Evolutionary conservation across 2,329 filamentous ascomycete genomes (phyloP), one percentile per base, ranked within the genome.

Genomic region (Ploettnerulaceae sp.): DNA sequence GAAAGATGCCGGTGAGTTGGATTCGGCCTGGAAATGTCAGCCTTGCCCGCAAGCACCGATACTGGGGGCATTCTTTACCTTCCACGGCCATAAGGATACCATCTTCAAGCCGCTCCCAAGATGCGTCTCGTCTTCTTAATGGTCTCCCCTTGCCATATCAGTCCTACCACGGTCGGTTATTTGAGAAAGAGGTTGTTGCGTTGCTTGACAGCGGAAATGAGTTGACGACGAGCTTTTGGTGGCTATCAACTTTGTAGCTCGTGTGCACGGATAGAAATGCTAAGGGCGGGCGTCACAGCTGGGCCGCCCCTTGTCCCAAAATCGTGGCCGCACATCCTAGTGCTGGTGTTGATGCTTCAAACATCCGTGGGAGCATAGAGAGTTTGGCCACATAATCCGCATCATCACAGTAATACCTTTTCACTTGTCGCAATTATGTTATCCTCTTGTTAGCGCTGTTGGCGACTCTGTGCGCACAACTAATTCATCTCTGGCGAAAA

Each of bases 1-100:
- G 64, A 97, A 98, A 3, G 84, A 87, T 41, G 89, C 90, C 20
- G 93, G 85, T 56, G 90, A 95, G 64, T 79, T 85, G 65, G 84
- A 78, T 62, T 87, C 78, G 68, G 80, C 79, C 89, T 95, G 60
- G 34, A 48, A 32, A 21, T 35, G 38, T 52, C 17, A 47, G 42
- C 17, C 36, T 37, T 35, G 11, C 20, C 28, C 18, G 5, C 33
- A 15, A 37, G n/a, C n/a, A n/a, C n/a, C 40, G 46, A 57, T 58
- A 61, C 42, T 12, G 28, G 15, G 26, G 26, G 14, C 28, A 20
- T 41, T 41, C 64, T 73, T 60, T 68, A 89, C 86, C 73, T 79
- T 82, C 81, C 85, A 95, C 54, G 88, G 87, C 87, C 88, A 93
- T 57, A 93, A 76, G 43, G 83, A 87, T 61, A 90, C 84, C 87